Evolutionary conservation across 768 basidiomycete species (phyloP).

Genomic region (Amylocystis lapponica): DNA sequence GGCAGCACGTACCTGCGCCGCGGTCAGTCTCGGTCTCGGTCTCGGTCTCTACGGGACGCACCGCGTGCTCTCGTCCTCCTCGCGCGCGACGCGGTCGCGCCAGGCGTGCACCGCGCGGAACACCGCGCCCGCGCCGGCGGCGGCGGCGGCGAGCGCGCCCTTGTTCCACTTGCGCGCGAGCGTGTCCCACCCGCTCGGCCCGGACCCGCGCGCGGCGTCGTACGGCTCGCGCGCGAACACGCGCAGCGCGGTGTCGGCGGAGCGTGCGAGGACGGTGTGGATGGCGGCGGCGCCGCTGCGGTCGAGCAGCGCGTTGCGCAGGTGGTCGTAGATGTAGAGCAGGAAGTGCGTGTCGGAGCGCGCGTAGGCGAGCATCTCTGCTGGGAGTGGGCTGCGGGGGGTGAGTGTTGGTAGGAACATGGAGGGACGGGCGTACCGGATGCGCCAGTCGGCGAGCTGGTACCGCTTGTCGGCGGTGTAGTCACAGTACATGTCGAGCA

Average conservation of each 20-base stretch:
- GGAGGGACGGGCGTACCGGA: slow-evolving; percentile 46
- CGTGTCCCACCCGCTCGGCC: slow-evolving; percentile 70
- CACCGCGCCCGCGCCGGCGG: slow-evolving; percentile 39
- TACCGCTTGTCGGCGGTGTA: slow-evolving; percentile 93
- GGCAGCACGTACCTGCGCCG: slow-evolving; percentile 60
- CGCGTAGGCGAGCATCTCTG: slow-evolving; percentile 89
- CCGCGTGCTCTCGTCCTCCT: slow-evolving; percentile 84
- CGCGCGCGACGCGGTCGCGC: slow-evolving; percentile 73
- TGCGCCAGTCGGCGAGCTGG: slow-evolving; percentile 96
- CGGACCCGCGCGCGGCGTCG: slow-evolving; percentile 57
- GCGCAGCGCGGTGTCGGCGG: slow-evolving; percentile 70
- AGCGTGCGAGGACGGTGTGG: slow-evolving; percentile 61
- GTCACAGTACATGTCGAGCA: slow-evolving; percentile 86
- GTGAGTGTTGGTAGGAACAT: neutral
- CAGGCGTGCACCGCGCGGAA: slow-evolving; percentile 74
- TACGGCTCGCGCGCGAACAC: slow-evolving; percentile 67
- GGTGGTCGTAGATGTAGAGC: slow-evolving; percentile 85
- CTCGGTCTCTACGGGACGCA: slow-evolving; percentile 31
- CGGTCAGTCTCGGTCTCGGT: too few species aligned
- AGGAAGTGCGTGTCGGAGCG: slow-evolving; percentile 96
- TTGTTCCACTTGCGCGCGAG: slow-evolving; percentile 85
- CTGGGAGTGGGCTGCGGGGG: slow-evolving; percentile 65
- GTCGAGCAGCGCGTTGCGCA: slow-evolving; percentile 84
- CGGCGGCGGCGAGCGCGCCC: slow-evolving; percentile 33
- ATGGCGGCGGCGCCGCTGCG: slow-evolving; percentile 49